Base-by-base conservation (phyloP, 345 rosid species). In the Chamaenerion angustifolium region DNA sequence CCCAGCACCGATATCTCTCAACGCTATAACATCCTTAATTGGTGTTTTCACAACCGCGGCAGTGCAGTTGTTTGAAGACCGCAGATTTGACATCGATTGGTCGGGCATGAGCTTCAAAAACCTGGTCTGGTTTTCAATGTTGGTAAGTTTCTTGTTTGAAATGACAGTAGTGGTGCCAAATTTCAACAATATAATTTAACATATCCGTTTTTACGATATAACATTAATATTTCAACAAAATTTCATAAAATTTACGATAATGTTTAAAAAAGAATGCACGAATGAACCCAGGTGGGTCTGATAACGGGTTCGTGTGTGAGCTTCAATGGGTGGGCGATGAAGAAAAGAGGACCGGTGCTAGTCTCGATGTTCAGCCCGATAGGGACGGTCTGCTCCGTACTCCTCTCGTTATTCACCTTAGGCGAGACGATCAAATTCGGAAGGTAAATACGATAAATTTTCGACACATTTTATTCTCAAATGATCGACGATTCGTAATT, bases 261-360 rank as follows among this genome's bases (percentile, higher is more conserved):
- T n/a, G n/a, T n/a, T n/a, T n/a, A n/a, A n/a, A n/a, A n/a, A n/a
- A n/a, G n/a, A n/a, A n/a, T n/a, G n/a, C n/a, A n/a, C n/a, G n/a
- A n/a, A n/a, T n/a, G n/a, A 9, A 3, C 21, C 16, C 75, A 82
- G 94, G 86, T 67, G 57, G 99, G 97, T 46, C 45, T 61, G 0
- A 71, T 79, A 51, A 57, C 80, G n/a, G 99, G 99, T 57, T 73
- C 69, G 19, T 77, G 82, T 45, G 71, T 81, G 35, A 93, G 97
- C 70, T 93, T 93, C 74, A 85, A 69, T 43, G 94, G 94, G 54
- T 93, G 99, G 99, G 99, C 99, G n/a, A 76, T 88, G 82, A 85
- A 78, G 82, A 85, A 82, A 66, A 72, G 79, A 52, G 99, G 99
- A 41, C 99, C 97, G 1, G 97, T 93, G 63, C 62, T 85, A 11